Evolutionary conservation across 805 yeast genomes (phyloP), one percentile per base, ranked within the genome.

Genomic region (Candida taoyuanica): DNA sequence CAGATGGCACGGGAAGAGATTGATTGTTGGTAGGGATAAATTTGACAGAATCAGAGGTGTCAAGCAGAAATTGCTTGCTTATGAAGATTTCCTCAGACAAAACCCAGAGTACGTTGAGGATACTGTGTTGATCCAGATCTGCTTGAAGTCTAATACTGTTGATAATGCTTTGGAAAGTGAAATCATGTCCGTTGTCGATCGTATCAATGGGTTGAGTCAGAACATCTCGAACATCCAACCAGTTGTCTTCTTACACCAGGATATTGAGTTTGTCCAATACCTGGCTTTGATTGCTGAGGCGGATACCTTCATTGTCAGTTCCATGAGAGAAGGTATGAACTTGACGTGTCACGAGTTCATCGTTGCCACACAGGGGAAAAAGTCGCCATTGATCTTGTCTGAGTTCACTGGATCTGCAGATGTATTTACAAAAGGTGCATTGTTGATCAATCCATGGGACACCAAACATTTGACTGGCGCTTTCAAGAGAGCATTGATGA

Each of bases 321-420:
- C 96, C 2, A 74, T 91, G 70, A 79, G 98, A 56, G 98, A 93
- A 60, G 98, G 98, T 18, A 85, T 93, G 88, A 93, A 93, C 53
- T 69, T 93, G 55, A 89, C 98, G 0, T 91, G 96, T 50, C 98
- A 93, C 56, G 98, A 93, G 59, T 93, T 83, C 58, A 74, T 88
- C 29, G 81, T 81, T 39, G 85, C 95, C 18, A 75, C 93, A 1
- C 63, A 68, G 17, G 76, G 74, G 29, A 75, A 76, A 42, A 79
- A 82, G 47, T 82, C 96, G 0, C 96, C 96, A 2, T 70, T 91
- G 45, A 73, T 93, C 32, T 62, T 93, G 39, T 85, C 95, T 27
- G 98, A 93, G 60, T 93, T 93, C 52, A 88, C 96, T 1, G 98
- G 98, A 2, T 85, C 96, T 9, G 95, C 98, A 0, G 72, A 82